These are phyloP conservation scores for Linum usitatissimum DNA, from an alignment of 345 rosid species.

Conservation along the genomic window DNA sequence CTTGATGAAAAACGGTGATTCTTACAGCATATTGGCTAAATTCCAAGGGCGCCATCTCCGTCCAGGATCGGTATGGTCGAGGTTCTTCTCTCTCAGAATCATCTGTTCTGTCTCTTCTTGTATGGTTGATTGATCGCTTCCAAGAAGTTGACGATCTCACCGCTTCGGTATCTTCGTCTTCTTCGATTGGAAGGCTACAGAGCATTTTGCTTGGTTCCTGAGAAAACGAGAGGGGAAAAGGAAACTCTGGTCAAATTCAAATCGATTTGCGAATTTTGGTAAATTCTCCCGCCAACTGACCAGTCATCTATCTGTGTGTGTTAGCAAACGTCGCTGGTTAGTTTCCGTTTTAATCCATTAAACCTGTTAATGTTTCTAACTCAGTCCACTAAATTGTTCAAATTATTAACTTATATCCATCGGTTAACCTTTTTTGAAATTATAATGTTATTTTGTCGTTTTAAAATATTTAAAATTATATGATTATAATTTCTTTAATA, in stretches of 20 bases:
- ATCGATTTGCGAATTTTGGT: neutral
- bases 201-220: conserved; percentile 9
- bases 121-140: neutral
- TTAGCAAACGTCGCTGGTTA: too few species aligned
- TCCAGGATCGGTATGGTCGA: conserved; percentile 15
- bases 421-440: too few species aligned
- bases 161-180: conserved; percentile 19
- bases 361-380: neutral
- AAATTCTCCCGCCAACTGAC: conserved; percentile 15
- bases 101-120: neutral
- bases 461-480: too few species aligned
- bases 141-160: neutral
- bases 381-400: too few species aligned
- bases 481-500: too few species aligned
- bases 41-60: conserved; percentile 13
- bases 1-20: conserved; percentile 3
- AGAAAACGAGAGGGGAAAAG: conserved; percentile 7
- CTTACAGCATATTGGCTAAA: neutral
- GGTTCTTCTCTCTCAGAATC: conserved; percentile 2
- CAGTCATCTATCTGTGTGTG: neutral
- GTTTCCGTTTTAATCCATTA: neutral
- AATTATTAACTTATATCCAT: too few species aligned
- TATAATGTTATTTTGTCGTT: too few species aligned
- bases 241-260: too few species aligned
- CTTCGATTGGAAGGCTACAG: neutral